Conservation (phyloP, 2,329 filamentous ascomycete species). For the Colletotrichum chrysophilum region DNA sequence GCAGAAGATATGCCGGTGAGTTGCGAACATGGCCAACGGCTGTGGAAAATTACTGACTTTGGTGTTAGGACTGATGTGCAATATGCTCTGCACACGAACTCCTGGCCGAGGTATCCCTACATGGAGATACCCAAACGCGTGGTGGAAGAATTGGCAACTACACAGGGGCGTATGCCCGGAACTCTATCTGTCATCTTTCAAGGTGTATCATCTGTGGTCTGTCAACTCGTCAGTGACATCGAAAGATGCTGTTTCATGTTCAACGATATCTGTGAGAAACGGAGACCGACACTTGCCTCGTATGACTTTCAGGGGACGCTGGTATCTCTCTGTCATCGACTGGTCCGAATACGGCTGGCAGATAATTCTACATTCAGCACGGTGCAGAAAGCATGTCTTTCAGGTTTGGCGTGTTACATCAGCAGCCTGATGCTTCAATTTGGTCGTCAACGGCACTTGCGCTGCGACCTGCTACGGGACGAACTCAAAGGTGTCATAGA, state of each 20-base stretch:
- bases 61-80: neutral
- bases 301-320: neutral
- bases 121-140: neutral
- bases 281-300: neutral
- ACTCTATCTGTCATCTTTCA: neutral
- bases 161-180: neutral
- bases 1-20: neutral
- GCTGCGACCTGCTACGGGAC: accelerated
- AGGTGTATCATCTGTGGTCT: neutral
- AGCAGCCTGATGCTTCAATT: neutral
- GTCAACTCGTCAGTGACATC: neutral
- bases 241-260: neutral
- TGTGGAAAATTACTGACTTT: accelerated
- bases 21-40: no score
- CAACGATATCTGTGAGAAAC: neutral
- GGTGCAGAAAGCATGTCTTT: neutral
- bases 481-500: accelerated
- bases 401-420: neutral
- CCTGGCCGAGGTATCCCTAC: neutral
- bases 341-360: neutral
- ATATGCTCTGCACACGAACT: neutral
- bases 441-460: neutral
- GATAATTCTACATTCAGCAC: neutral
- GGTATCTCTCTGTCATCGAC: neutral
- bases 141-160: neutral